These are phyloP conservation scores for Candida glucosophila DNA, from an alignment of 1,139 yeast genomes.

Conservation along the genomic window DNA sequence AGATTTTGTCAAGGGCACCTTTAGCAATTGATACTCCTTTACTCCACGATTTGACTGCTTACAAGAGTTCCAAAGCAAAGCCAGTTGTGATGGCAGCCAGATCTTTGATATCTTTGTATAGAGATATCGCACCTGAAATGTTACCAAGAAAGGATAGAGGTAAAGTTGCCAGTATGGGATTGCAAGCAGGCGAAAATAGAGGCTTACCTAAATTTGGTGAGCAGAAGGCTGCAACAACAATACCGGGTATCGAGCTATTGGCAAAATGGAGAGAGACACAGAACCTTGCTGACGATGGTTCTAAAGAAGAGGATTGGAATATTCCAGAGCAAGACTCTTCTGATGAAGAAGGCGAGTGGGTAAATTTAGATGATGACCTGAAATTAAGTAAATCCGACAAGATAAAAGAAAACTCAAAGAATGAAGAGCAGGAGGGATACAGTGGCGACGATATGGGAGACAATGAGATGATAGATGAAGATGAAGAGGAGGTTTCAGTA, in stretches of 20 bases:
- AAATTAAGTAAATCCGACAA: slow-evolving; percentile 41
- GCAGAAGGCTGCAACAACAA: slow-evolving; percentile 48
- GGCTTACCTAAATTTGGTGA: slow-evolving; percentile 69
- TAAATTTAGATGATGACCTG: slow-evolving; percentile 48
- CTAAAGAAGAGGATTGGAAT: slow-evolving; percentile 34
- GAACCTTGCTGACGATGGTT: slow-evolving; percentile 36
- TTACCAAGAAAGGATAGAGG: slow-evolving; percentile 85
- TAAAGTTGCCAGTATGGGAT: slow-evolving; percentile 75
- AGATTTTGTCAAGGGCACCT: slow-evolving; percentile 87
- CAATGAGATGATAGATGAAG: slow-evolving; percentile 23
- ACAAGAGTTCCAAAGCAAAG: slow-evolving; percentile 88
- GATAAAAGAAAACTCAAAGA: slow-evolving; percentile 25
- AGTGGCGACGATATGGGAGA: too few relatives aligned
- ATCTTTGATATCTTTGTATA: slow-evolving; percentile 72
- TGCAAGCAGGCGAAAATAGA: slow-evolving; percentile 45
- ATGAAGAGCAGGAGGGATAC: slow-evolving; percentile 42
- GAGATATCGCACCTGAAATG: slow-evolving; percentile 97
- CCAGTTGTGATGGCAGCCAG: slow-evolving; percentile 93
- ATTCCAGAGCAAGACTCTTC: slow-evolving; percentile 35
- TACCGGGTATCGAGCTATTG: slow-evolving; percentile 85
- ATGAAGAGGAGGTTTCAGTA: too few relatives aligned
- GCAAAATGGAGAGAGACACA: slow-evolving; percentile 82
- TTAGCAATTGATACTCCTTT: slow-evolving; percentile 82
- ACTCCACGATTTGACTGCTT: slow-evolving; percentile 81
- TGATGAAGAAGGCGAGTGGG: slow-evolving; percentile 60